These are phyloP conservation scores for Cordyceps militaris DNA, from an alignment of 2,329 filamentous ascomycete species.

Conservation along the genomic window DNA sequence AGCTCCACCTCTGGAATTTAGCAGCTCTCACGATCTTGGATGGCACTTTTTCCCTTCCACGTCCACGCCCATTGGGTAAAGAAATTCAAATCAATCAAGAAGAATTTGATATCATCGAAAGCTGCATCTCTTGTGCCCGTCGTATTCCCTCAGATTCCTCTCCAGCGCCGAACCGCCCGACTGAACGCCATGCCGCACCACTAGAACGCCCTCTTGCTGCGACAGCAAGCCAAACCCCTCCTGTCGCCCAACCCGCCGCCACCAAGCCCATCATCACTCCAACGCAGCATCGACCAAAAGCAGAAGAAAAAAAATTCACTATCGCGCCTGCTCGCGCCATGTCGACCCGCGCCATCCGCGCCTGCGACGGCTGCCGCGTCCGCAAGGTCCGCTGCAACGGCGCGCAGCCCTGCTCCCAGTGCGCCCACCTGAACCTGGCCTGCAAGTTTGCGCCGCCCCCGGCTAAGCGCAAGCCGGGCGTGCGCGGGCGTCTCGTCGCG, in stretches of 20 bases:
- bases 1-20: constrained; percentile 2
- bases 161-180: background rate
- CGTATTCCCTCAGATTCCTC: background rate
- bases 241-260: background rate
- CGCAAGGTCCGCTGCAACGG: constrained; percentile 33
- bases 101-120: too few relatives aligned
- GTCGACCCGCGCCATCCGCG: constrained; percentile 17
- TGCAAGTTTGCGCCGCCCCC: constrained; percentile 28
- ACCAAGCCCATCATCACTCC: background rate
- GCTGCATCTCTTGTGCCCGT: background rate
- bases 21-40: background rate
- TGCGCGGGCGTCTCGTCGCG: constrained; percentile 29
- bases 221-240: background rate
- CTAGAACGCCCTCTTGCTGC: background rate
- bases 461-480: constrained; percentile 27
- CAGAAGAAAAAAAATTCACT: too few relatives aligned
- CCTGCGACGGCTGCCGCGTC: constrained; percentile 32
- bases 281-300: background rate
- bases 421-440: constrained; percentile 27
- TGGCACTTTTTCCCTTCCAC: too few relatives aligned
- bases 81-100: background rate
- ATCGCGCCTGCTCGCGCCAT: background rate
- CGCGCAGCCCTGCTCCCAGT: constrained; percentile 28
- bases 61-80: too few relatives aligned
- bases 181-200: background rate